Percentiles rank a stretch among this genome's conserved stretches.
These are phyloP conservation scores for Fusarium fracticaudum DNA, from an alignment of 2,329 filamentous ascomycete genomes.

Conservation along the genomic window DNA sequence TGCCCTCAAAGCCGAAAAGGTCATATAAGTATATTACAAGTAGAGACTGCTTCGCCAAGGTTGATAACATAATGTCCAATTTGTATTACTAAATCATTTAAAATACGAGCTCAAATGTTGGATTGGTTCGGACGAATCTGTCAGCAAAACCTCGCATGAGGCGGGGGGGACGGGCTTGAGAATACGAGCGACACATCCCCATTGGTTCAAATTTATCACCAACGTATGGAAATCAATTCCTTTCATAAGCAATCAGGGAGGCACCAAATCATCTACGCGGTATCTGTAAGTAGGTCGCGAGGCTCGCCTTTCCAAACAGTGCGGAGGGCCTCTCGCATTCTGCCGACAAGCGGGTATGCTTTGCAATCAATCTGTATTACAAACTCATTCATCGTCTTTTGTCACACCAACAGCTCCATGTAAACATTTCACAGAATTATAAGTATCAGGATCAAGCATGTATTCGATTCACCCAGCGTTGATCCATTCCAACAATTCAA, in stretches of 20 bases:
- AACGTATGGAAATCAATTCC: no score
- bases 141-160: neutral
- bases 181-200: neutral
- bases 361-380: neutral
- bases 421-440: neutral
- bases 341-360: neutral
- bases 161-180: no score
- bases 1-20: neutral
- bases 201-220: neutral
- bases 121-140: neutral
- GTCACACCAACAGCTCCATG: neutral
- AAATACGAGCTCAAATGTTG: neutral
- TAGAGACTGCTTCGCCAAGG: neutral
- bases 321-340: neutral
- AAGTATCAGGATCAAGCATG: neutral
- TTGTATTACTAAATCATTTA: fast-evolving
- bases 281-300: neutral
- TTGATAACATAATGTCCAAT: fast-evolving
- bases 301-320: neutral
- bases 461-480: no score
- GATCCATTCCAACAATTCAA: neutral
- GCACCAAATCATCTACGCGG: no score
- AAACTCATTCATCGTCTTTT: neutral
- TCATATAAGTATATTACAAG: neutral
- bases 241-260: neutral